Percentiles rank a stretch among this genome's conserved stretches.
Evolutionary conservation across 768 basidiomycete genomes (phyloP).

Genomic region (Coprinopsis sp.): DNA sequence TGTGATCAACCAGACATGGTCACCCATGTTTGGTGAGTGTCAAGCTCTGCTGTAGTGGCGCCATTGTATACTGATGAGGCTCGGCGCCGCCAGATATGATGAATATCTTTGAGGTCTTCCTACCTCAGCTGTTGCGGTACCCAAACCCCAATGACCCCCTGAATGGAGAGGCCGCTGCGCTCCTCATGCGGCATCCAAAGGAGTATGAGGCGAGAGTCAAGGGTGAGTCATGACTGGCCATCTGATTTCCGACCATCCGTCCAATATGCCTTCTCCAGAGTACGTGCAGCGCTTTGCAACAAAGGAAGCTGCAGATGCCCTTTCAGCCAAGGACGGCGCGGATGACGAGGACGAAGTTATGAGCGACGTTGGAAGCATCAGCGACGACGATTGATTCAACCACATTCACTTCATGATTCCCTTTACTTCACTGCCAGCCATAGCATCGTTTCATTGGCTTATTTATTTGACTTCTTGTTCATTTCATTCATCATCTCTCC

Average conservation of each 20-base stretch:
- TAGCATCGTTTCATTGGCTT: not conserved
- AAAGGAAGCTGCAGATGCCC: conserved; percentile 81
- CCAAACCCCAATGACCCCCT: conserved; percentile 98
- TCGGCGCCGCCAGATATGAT: conserved; percentile 73
- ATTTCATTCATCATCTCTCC: not conserved
- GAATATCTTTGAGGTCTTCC: conserved; percentile 98
- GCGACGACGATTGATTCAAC: conserved; percentile 50
- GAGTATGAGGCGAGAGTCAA: conserved; percentile 94
- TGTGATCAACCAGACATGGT: conserved; percentile 99
- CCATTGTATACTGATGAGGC: not conserved
- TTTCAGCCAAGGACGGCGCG: conserved; percentile 57
- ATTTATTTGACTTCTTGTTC: not conserved
- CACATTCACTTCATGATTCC: not conserved
- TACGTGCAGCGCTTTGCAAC: conserved; percentile 96
- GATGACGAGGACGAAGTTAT: conserved; percentile 80
- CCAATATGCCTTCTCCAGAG: conserved; percentile 45
- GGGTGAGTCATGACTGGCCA: conserved; percentile 41
- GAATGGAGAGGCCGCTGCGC: conserved; percentile 95
- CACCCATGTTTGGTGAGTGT: conserved; percentile 94
- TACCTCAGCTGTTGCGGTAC: conserved; percentile 94
- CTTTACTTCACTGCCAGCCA: not conserved
- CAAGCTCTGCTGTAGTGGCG: not conserved
- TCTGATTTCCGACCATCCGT: not conserved
- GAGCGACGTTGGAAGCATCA: conserved; percentile 83
- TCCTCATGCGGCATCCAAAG: conserved; percentile 96